Conservation (phyloP, 352 stramenopile genomes). For the Phytophthora sansomeana region DNA sequence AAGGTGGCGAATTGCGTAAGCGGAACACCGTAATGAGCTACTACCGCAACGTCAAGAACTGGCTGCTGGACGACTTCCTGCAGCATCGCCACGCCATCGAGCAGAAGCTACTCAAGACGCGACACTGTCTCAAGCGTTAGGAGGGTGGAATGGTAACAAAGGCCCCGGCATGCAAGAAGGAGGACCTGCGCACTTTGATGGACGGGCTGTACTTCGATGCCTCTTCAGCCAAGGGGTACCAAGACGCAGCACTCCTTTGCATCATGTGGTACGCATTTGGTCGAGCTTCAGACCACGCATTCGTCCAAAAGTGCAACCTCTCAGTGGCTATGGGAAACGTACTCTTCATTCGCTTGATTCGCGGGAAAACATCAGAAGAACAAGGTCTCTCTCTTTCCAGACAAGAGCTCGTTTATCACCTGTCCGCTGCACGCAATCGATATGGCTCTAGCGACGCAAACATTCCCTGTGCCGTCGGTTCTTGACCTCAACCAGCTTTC, state of each 20-base stretch:
- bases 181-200: constrained; percentile 14
- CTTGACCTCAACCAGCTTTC: neutral
- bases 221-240: too few relatives aligned
- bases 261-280: constrained; percentile 25
- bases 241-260: constrained; percentile 30
- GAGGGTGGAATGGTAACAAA: constrained; percentile 9
- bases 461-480: neutral
- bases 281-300: constrained; percentile 12
- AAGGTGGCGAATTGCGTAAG: neutral
- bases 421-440: neutral
- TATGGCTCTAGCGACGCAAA: constrained; percentile 1
- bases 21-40: constrained; percentile 22
- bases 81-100: constrained; percentile 7
- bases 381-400: constrained; percentile 3
- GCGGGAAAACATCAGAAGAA: constrained; percentile 6
- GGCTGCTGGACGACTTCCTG: constrained; percentile 16
- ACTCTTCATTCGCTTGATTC: constrained; percentile 19
- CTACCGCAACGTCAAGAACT: constrained; percentile 25
- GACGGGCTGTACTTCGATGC: constrained; percentile 1
- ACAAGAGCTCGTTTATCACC: constrained; percentile 3
- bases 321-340: constrained; percentile 5
- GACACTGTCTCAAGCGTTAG: constrained; percentile 12
- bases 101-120: constrained; percentile 16
- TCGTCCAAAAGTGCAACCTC: constrained; percentile 24
- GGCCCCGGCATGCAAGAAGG: constrained; percentile 20